Conservation (phyloP, 1,284 basidiomycete genomes). For the Boletus albobrunnescens region DNA sequence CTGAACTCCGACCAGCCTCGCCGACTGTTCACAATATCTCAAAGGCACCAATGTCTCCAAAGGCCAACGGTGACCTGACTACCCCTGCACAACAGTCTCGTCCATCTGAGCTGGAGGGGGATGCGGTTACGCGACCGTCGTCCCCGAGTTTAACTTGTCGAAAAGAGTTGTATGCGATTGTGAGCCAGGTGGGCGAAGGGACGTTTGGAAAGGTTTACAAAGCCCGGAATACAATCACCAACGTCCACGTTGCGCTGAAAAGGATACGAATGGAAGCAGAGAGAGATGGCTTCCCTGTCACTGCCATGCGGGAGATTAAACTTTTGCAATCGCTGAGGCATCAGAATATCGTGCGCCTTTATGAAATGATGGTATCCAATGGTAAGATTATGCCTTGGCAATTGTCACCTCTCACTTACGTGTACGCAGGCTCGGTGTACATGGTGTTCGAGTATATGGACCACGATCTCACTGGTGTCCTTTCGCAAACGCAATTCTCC, state of each 20-base stretch:
- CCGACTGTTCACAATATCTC: conserved; percentile 17
- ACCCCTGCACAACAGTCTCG: conserved; percentile 19
- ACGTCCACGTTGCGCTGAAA: conserved; percentile 85
- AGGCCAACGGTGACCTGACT: conserved; percentile 22
- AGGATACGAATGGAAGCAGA: conserved; percentile 98
- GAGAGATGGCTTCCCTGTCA: conserved; percentile 97
- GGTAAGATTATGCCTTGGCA: conserved; percentile 48
- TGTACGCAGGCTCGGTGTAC: conserved; percentile 78
- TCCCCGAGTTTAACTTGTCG: conserved; percentile 34
- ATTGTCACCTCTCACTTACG: conserved; percentile 11
- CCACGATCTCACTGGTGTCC: conserved; percentile 93
- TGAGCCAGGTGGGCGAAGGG: conserved; percentile 95
- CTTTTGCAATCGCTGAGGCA: conserved; percentile 89
- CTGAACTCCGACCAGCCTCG: conserved; percentile 20
- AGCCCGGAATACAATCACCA: conserved; percentile 78
- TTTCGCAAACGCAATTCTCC: conserved; percentile 84
- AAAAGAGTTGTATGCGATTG: conserved; percentile 78
- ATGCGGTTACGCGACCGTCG: conserved; percentile 30
- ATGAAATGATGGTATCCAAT: conserved; percentile 98
- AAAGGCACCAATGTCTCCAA: conserved; percentile 26
- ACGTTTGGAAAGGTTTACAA: conserved; percentile 99
- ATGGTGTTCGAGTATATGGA: conserved; percentile 99
- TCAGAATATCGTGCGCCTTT: conserved; percentile 83
- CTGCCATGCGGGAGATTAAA: conserved; percentile 98
- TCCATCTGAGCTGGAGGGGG: conserved; percentile 25